A percentile compares a stretch with the other conserved stretches of the same genome.
These are phyloP conservation scores for Cicer chorassanicum DNA, from an alignment of 306 rosid genomes.

Conservation along the genomic window DNA sequence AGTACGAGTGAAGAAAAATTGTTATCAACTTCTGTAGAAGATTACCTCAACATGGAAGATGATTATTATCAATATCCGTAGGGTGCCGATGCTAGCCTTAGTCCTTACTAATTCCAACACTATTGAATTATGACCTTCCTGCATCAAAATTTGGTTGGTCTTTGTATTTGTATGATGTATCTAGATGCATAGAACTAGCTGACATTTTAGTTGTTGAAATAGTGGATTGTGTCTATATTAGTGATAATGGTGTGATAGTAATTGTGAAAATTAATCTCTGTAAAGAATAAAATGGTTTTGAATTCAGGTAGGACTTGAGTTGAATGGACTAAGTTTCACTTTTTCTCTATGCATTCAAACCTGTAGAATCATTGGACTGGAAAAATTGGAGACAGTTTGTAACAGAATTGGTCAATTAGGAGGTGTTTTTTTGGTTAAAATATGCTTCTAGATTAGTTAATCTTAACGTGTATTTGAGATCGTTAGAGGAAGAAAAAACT, in stretches of 20 bases:
- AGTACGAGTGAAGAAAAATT: conserved; percentile 51
- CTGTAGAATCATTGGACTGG: neutral
- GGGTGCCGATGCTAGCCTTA: conserved; percentile 39
- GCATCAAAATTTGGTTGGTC: conserved; percentile 16
- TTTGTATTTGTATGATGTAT: conserved; percentile 4
- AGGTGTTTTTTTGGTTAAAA: too few species aligned
- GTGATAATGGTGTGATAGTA: conserved; percentile 35
- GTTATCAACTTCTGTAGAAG: conserved; percentile 45
- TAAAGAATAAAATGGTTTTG: conserved; percentile 36
- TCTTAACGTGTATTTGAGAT: too few species aligned
- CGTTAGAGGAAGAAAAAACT: too few species aligned
- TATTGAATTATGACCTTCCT: conserved; percentile 40
- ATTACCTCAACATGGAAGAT: conserved; percentile 52
- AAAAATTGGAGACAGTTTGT: too few species aligned
- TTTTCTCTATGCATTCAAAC: neutral
- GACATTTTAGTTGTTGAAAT: conserved; percentile 35
- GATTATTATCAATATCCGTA: conserved; percentile 53
- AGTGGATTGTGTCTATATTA: conserved; percentile 28
- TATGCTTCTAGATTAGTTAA: too few species aligned
- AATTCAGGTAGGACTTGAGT: conserved; percentile 6
- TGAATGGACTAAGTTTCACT: neutral
- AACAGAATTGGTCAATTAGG: neutral
- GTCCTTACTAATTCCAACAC: conserved; percentile 27
- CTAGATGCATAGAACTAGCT: conserved; percentile 41
- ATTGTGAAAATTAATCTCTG: conserved; percentile 11